Evolutionary conservation across 768 basidiomycete genomes (phyloP), one percentile per base, ranked within the genome.

Genomic region (Tricholoma bakamatsutake): DNA sequence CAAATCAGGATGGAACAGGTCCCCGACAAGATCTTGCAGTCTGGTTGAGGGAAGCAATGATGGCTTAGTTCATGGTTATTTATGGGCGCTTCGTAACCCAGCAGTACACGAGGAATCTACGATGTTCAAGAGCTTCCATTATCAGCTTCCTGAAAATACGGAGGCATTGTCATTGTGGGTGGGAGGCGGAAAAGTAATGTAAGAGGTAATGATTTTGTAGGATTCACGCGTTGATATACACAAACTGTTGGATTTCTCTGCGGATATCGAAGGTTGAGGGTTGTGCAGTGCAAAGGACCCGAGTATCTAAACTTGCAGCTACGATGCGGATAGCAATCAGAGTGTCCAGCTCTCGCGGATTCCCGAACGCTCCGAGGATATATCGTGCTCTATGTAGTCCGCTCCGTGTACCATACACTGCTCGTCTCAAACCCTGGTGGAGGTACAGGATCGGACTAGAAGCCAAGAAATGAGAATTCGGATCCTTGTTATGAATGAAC

Each of bases 321-420:
- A 24, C 15, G 9, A 3, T 8, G 7, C 4, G 39, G 13, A 18
- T 42, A 42, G 27, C 27, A 15, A 46, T 46, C 27, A 27, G n/a
- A n/a, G n/a, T n/a, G n/a, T n/a, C n/a, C n/a, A n/a, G n/a, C n/a
- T n/a, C n/a, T n/a, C n/a, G n/a, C n/a, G n/a, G n/a, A n/a, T n/a
- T 24, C 21, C 21, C 21, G 21, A 24, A 24, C 21, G 21, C 21
- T 24, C 13, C 11, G 30, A 39, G 33, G 21, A 34, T 53, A n/a
- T 46, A 53, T 28, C 28, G 28, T 42, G 37, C 35, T 59, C 62
- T 68, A 80, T 60, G 65, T 60, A 27, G 72, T 74, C 62, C 76
- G 76, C 66, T 87, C 80, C 43, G 87, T 85, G 63, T 80, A 78
- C 90, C 89, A 92, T 42, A 82, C 76, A 61, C 84, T 88, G 68